phyloP scores from a whole-genome alignment of 805 yeast species.

The Peterozyma xylosa region DNA sequence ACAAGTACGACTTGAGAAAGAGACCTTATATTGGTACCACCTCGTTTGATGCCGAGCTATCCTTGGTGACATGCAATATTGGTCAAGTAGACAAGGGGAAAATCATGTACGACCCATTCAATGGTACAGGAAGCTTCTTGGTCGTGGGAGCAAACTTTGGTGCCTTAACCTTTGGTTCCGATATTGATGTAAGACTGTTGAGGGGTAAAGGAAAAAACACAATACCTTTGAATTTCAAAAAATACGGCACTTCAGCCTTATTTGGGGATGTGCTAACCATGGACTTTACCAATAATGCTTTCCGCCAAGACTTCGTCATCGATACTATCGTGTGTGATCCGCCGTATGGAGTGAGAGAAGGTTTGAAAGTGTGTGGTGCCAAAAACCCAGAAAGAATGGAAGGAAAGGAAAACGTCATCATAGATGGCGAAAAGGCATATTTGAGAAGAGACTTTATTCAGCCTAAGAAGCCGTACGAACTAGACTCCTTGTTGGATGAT shows the following conservation, averaged over 20 bases:
- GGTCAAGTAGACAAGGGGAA: constrained; percentile 64
- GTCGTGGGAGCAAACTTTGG: constrained; percentile 85
- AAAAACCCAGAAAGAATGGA: constrained; percentile 54
- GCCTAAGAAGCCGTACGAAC: constrained; percentile 84
- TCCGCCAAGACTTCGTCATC: constrained; percentile 51
- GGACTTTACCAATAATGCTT: constrained; percentile 92
- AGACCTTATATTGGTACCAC: constrained; percentile 93
- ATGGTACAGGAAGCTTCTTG: constrained; percentile 92
- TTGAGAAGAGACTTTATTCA: constrained; percentile 79
- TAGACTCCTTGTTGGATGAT: constrained; percentile 73
- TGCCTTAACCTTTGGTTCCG: constrained; percentile 77
- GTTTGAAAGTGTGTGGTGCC: constrained; percentile 88
- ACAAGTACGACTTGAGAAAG: constrained; percentile 71
- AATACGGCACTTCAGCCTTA: constrained; percentile 50
- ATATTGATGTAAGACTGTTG: constrained; percentile 76
- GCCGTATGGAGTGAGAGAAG: constrained; percentile 96
- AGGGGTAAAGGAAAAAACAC: constrained; percentile 48
- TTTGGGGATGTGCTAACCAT: constrained; percentile 77
- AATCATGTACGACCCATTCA: constrained; percentile 87
- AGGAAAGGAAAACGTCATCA: constrained; percentile 68
- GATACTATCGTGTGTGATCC: constrained; percentile 94
- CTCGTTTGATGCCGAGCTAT: constrained; percentile 90
- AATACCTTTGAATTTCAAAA: constrained; percentile 57
- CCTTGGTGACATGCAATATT: constrained; percentile 80
- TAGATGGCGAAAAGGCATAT: constrained; percentile 74